A percentile compares a stretch with the other conserved stretches of the same genome.
These are phyloP conservation scores for Salicornia ramosissima DNA, from an alignment of 148 eudicot genomes.

Conservation along the genomic window DNA sequence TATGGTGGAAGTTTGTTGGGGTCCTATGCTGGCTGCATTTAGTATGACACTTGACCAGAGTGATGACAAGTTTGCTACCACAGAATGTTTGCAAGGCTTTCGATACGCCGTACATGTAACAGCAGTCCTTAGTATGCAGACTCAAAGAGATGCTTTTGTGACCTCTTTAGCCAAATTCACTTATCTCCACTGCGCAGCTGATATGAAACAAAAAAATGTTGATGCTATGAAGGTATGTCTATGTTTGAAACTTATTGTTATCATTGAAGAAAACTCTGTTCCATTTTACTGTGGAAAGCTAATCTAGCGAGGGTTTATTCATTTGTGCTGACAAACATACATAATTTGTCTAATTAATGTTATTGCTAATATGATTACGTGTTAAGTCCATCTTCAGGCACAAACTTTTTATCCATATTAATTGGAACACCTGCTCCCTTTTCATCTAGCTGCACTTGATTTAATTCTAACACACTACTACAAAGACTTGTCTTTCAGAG, in stretches of 20 bases:
- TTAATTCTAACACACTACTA: not conserved
- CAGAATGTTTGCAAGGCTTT: constrained; percentile 85
- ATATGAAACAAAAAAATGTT: constrained; percentile 94
- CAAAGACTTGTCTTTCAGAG: not conserved
- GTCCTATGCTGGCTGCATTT: constrained; percentile 98
- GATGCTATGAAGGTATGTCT: constrained; percentile 87
- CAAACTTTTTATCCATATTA: not conserved
- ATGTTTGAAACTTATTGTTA: not conserved
- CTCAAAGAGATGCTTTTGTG: constrained; percentile 97
- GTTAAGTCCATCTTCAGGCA: not conserved
- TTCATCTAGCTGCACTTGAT: not conserved
- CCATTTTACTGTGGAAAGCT: not conserved
- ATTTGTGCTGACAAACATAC: not conserved
- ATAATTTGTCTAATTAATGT: not conserved
- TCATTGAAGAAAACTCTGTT: not conserved
- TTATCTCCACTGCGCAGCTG: constrained; percentile 88
- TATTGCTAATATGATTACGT: not conserved
- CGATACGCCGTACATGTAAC: constrained; percentile 94
- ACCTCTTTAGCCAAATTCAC: constrained; percentile 96
- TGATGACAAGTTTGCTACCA: constrained; percentile 84
- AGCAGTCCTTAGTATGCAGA: constrained; percentile 93
- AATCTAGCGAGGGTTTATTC: not conserved
- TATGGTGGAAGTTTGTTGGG: constrained; percentile 99
- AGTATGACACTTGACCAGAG: constrained; percentile 96
- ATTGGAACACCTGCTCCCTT: not conserved